Base-by-base conservation (phyloP, 495 filamentous ascomycete genomes). In the Penicillium macrosclerotiorum region DNA sequence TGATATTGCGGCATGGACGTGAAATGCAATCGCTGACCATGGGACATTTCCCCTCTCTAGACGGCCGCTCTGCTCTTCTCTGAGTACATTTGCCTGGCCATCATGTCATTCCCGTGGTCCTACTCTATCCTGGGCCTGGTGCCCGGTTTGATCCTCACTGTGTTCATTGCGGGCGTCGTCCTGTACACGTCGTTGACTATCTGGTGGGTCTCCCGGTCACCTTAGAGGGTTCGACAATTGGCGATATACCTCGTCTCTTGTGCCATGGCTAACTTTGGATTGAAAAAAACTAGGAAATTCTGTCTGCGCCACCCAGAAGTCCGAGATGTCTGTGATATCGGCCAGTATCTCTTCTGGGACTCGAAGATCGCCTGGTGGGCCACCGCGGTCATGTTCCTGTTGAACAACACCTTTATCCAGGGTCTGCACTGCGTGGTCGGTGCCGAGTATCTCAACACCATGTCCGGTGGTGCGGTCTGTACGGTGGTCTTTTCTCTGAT, bases 41-140 rank as follows among this genome's bases (percentile, higher is more conserved):
- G n/a, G n/a, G n/a, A n/a, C n/a, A n/a, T n/a, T n/a, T n/a, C n/a
- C 39, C 38, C 34, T 38, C 11, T 32, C 32, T 53, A 90, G 86
- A 94, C 89, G 38, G 88, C 89, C 3, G 88, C 86, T 8, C 63
- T 94, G 50, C 80, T 95, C 39, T 93, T 95, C 67, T 89, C 86
- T 7, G 89, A 95, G 67, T 95, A 95, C 55, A 95, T 95, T 39
- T 94, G 89, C 67, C 65, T 95, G 73, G 89, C 89, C 27, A 95
- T 94, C 57, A 95, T 95, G 89, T 91, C 86, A 16, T 94, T 94
- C 59, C 89, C 89, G 1, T 93, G 84, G 74, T 91, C 88, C 0
- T 95, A 95, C 68, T 88, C 88, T 6, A 72, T 90, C 26, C 77
- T 95, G 16, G 89, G 89, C 8, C 76, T 95, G 19, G 87, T 93